Evolutionary conservation across 495 filamentous ascomycete genomes (phyloP).

Genomic region (Hamigera avellanea): DNA sequence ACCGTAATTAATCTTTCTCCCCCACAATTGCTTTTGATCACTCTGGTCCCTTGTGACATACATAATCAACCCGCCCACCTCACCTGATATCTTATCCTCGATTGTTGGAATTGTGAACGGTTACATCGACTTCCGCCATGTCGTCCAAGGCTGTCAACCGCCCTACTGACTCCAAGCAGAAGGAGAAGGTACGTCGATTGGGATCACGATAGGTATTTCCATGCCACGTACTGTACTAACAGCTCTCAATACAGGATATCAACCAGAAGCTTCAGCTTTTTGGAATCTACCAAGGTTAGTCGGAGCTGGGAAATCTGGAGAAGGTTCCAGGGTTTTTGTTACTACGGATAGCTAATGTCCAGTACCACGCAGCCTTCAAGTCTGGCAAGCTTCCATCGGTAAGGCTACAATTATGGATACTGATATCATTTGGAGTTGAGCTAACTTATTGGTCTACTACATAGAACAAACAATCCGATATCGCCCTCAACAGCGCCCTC

Average conservation of each 20-base stretch:
- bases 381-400: constrained; percentile 87
- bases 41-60: too few species aligned
- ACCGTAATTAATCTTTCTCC: too few species aligned
- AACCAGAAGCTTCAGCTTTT: constrained; percentile 92
- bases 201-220: not conserved
- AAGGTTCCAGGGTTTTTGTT: too few species aligned
- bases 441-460: not conserved
- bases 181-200: constrained; percentile 30
- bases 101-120: not conserved
- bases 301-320: not conserved
- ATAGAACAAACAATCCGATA: constrained; percentile 87
- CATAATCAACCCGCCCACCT: too few species aligned
- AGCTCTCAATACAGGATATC: constrained; percentile 44
- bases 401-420: too few species aligned
- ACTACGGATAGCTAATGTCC: constrained; percentile 10
- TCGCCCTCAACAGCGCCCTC: constrained; percentile 79
- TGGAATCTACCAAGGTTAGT: constrained; percentile 70
- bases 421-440: not conserved
- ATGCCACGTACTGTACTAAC: constrained; percentile 1
- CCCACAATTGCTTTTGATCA: too few species aligned
- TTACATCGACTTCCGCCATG: constrained; percentile 22
- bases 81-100: too few species aligned
- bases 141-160: constrained; percentile 44
- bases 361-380: constrained; percentile 59
- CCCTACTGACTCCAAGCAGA: constrained; percentile 50